Evolutionary conservation across 2,329 filamentous ascomycete species (phyloP).

Genomic region (Pseudocercospora ulei): DNA sequence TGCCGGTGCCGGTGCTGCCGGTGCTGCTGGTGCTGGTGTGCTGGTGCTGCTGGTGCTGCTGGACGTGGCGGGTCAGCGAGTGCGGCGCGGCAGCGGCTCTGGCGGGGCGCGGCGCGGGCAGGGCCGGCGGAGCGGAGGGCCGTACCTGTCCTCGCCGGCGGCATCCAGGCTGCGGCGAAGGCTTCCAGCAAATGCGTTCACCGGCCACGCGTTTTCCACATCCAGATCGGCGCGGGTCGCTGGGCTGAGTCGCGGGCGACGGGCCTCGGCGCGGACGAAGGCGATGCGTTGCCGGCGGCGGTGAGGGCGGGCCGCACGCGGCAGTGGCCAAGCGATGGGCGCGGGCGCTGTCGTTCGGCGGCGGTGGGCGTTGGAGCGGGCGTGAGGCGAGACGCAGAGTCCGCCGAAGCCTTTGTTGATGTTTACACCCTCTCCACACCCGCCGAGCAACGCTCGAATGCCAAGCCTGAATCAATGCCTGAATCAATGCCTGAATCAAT

Average conservation of each 20-base stretch:
- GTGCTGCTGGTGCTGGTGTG: background rate
- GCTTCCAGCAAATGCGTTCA: constrained; percentile 4
- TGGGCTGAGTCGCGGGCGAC: constrained; percentile 4
- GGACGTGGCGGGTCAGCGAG: constrained; percentile 9
- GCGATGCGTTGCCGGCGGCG: background rate
- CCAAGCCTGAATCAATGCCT: too few species aligned
- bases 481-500: too few species aligned
- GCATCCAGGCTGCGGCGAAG: constrained; percentile 12
- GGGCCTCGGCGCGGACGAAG: background rate
- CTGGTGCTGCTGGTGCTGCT: constrained; percentile 8
- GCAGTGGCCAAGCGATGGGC: background rate
- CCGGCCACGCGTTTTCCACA: constrained; percentile 6
- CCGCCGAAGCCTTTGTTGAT: too few species aligned
- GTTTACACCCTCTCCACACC: too few species aligned
- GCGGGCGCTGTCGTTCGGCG: constrained; percentile 1
- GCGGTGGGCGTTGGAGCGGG: background rate
- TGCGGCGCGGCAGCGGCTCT: too few species aligned
- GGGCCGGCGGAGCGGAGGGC: background rate
- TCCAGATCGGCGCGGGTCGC: constrained; percentile 1
- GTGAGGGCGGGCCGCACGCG: background rate
- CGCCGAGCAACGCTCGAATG: too few species aligned
- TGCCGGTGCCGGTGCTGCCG: constrained; percentile 5
- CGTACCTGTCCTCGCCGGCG: constrained; percentile 7
- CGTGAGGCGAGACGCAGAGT: too few species aligned
- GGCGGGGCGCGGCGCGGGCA: background rate